These are phyloP conservation scores for Pichia sp. DNA, from an alignment of 1,139 yeast genomes.

Conservation along the genomic window DNA sequence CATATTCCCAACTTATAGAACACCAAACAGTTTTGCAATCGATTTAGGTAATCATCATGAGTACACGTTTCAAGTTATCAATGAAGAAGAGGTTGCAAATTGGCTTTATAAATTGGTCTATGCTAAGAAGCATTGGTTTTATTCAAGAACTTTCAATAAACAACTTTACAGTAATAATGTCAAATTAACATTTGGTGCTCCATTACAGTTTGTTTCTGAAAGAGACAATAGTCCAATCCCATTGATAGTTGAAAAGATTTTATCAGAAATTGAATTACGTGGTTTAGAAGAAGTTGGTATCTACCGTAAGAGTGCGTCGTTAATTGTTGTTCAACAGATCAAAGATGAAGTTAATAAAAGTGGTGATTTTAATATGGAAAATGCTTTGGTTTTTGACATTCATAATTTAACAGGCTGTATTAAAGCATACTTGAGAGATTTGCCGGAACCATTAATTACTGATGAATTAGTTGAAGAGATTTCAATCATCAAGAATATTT, in stretches of 20 bases:
- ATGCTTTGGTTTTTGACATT: conserved; percentile 68
- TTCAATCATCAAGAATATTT: conserved; percentile 34
- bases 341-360: conserved; percentile 69
- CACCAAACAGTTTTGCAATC: conserved; percentile 56
- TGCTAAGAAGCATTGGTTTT: conserved; percentile 53
- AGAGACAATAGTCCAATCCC: conserved; percentile 66
- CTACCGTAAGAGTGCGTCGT: conserved; percentile 86
- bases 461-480: conserved; percentile 49
- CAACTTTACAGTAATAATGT: conserved; percentile 23
- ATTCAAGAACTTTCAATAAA: conserved; percentile 39
- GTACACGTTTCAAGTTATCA: conserved; percentile 61
- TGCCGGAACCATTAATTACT: conserved; percentile 82
- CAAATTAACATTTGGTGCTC: conserved; percentile 77
- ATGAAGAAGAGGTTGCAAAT: conserved; percentile 59
- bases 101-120: conserved; percentile 58
- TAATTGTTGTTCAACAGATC: conserved; percentile 66
- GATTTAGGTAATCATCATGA: conserved; percentile 47
- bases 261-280: conserved; percentile 69
- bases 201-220: conserved; percentile 65
- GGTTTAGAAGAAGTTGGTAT: conserved; percentile 90
- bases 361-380: conserved; percentile 60
- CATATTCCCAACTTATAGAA: conserved; percentile 49
- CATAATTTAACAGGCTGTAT: conserved; percentile 89
- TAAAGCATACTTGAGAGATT: conserved; percentile 75
- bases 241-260: conserved; percentile 52